These are phyloP conservation scores for Ziziphus jujuba DNA, from an alignment of 306 rosid genomes.

Conservation along the genomic window DNA sequence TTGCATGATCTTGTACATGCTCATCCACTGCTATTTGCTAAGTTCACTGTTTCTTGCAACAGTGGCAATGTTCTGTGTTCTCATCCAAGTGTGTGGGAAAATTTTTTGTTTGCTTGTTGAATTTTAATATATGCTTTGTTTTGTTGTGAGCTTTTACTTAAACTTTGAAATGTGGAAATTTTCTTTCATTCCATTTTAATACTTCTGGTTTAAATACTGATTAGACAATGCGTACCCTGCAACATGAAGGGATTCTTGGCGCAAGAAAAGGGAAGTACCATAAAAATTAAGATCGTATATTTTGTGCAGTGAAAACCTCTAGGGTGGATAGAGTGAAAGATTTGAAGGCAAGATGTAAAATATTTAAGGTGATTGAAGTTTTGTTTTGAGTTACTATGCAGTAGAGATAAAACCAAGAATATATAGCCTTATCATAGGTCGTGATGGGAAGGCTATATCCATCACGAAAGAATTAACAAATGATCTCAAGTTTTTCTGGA, in stretches of 20 bases:
- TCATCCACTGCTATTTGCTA: background rate
- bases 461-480: background rate
- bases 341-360: background rate
- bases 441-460: background rate
- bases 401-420: slow-evolving; percentile 2
- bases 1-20: background rate
- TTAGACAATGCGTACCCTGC: background rate
- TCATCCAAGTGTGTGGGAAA: background rate
- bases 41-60: background rate
- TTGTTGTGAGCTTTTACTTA: background rate
- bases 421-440: background rate
- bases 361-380: background rate
- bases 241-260: background rate
- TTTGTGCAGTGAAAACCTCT: background rate
- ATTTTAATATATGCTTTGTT: too few relatives aligned
- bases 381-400: background rate
- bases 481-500: background rate
- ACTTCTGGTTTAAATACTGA: background rate
- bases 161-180: background rate
- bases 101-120: background rate
- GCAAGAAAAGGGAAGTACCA: background rate
- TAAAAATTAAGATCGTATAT: background rate
- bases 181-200: slow-evolving; percentile 1
- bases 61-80: background rate
- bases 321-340: slow-evolving; percentile 4